Conservation (phyloP, 495 filamentous ascomycete species). For the Penicillium alfredii region DNA sequence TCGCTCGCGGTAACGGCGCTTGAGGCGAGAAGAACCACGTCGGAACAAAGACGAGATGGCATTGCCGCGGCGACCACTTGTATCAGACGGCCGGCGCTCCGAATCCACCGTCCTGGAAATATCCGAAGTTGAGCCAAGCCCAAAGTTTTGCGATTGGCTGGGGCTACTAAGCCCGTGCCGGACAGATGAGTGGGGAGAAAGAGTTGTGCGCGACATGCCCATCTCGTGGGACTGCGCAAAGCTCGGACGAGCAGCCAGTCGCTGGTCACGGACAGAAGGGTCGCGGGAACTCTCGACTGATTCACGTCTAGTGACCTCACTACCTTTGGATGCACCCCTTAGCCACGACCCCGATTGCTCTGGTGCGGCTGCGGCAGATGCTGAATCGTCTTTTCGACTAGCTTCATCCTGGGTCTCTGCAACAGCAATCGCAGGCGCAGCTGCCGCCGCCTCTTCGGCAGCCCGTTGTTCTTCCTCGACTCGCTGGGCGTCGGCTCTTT, state of each 20-base stretch:
- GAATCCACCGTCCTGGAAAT: slow-evolving; percentile 35
- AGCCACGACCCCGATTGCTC: slow-evolving; percentile 30
- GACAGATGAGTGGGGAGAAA: slow-evolving; percentile 51
- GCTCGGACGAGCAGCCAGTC: slow-evolving; percentile 26
- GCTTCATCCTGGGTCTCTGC: neutral
- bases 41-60: slow-evolving; percentile 68
- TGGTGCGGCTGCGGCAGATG: slow-evolving; percentile 4
- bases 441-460: slow-evolving; percentile 17
- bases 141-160: slow-evolving; percentile 50
- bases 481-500: slow-evolving; percentile 62
- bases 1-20: slow-evolving; percentile 52
- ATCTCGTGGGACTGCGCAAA: slow-evolving; percentile 40
- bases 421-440: neutral
- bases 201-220: slow-evolving; percentile 47
- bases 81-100: slow-evolving; percentile 44
- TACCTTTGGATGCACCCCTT: slow-evolving; percentile 25
- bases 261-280: slow-evolving; percentile 31
- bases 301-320: slow-evolving; percentile 17
- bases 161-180: slow-evolving; percentile 46
- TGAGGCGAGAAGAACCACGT: slow-evolving; percentile 54
- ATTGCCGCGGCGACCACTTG: slow-evolving; percentile 36
- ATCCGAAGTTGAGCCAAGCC: slow-evolving; percentile 43
- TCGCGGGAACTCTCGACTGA: slow-evolving; percentile 34
- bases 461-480: slow-evolving; percentile 26
- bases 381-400: slow-evolving; percentile 4